Percentiles rank a stretch among this genome's conserved stretches.
Conservation (phyloP, 805 yeast species). For the Candida tammaniensis region DNA sequence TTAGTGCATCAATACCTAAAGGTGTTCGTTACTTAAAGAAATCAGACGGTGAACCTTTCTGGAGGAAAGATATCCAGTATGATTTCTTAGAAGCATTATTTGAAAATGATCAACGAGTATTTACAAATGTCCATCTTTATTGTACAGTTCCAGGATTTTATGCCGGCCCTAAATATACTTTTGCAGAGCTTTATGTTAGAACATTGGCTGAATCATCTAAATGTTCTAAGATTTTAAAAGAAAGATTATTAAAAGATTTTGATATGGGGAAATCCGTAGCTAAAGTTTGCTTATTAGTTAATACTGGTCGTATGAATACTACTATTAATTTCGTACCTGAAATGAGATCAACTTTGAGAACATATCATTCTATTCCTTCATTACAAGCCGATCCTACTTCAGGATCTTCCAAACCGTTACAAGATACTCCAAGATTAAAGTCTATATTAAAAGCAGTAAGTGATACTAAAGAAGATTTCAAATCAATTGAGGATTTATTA, state of each 20-base stretch:
- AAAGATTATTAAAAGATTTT: conserved; percentile 62
- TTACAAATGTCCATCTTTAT: conserved; percentile 58
- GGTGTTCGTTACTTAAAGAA: conserved; percentile 71
- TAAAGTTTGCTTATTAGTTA: conserved; percentile 81
- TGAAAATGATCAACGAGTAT: conserved; percentile 59
- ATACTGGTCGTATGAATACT: conserved; percentile 91
- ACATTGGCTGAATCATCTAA: conserved; percentile 80
- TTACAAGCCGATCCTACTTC: conserved; percentile 65
- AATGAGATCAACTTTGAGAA: conserved; percentile 89
- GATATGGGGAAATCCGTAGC: conserved; percentile 69
- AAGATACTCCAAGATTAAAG: conserved; percentile 92
- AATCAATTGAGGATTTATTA: conserved; percentile 46
- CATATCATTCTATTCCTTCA: conserved; percentile 91
- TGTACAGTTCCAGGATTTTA: conserved; percentile 35
- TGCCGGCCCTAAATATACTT: conserved; percentile 55
- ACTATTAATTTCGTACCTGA: conserved; percentile 93
- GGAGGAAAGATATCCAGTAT: conserved; percentile 85
- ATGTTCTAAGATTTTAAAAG: conserved; percentile 79
- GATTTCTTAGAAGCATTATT: conserved; percentile 69
- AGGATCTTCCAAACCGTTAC: conserved; percentile 64
- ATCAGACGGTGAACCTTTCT: conserved; percentile 87
- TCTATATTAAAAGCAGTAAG: conserved; percentile 85
- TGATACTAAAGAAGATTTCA: conserved; percentile 55
- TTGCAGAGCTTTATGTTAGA: conserved; percentile 78
- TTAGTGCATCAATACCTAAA: conserved; percentile 19